Percentiles rank a stretch among this genome's conserved stretches.
phyloP scores from a whole-genome alignment of 768 basidiomycete genomes.

The Russula lepida region DNA sequence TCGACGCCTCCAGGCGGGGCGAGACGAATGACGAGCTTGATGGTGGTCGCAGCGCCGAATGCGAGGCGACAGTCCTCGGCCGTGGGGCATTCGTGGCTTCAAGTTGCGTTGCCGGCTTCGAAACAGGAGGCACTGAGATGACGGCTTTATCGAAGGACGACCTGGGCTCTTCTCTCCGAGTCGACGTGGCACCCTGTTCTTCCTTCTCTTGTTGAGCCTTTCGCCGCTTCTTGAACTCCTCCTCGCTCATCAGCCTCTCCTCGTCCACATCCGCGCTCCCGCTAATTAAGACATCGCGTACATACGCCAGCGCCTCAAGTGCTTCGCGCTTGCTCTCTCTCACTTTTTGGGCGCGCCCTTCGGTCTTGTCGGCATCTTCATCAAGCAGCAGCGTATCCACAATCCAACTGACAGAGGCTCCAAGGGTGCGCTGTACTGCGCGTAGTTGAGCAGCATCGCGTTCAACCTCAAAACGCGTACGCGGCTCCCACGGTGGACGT shows the following conservation, averaged over 20 bases:
- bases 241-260: constrained; percentile 53
- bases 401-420: constrained; percentile 65
- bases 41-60: constrained; percentile 17
- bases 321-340: constrained; percentile 49
- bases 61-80: constrained; percentile 11
- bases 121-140: constrained; percentile 20
- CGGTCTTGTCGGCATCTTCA: constrained; percentile 34
- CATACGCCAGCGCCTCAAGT: constrained; percentile 66
- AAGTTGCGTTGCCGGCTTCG: constrained; percentile 12
- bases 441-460: constrained; percentile 48
- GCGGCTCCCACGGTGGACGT: constrained; percentile 61
- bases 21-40: constrained; percentile 16
- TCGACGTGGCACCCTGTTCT: constrained; percentile 5
- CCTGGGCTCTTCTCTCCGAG: constrained; percentile 1
- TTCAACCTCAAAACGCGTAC: constrained; percentile 62
- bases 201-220: constrained; percentile 23
- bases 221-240: constrained; percentile 35
- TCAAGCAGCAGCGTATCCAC: constrained; percentile 62
- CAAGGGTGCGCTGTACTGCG: constrained; percentile 53
- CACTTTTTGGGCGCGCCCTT: constrained; percentile 35
- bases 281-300: constrained; percentile 62
- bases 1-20: constrained; percentile 7
- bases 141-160: background rate
- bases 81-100: constrained; percentile 16
- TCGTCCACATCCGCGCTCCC: constrained; percentile 51